Base-by-base conservation (phyloP, 2,329 filamentous ascomycete species). In the Aspergillus versicolor region DNA sequence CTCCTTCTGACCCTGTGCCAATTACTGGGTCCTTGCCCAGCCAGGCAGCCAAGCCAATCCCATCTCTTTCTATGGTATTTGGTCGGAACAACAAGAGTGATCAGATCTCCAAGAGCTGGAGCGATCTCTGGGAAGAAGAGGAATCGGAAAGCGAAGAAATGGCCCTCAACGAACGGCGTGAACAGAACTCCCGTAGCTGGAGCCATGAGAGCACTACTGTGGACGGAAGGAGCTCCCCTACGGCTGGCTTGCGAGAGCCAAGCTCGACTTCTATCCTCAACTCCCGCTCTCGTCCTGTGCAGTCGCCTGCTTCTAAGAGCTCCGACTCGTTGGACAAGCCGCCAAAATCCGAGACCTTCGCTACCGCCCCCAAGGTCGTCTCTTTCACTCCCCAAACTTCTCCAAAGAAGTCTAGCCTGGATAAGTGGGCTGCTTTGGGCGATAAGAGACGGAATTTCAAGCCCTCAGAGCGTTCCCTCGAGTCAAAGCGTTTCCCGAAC, bases 31-130 rank as follows among this genome's bases (percentile, higher is more conserved):
- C 89, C 13, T 86, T 94, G 70, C 88, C 91, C 0, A 78, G 73
- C 58, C 84, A 84, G 64, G 81, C 85, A 61, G 70, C 79, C 67
- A 77, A 82, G 71, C 83, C 84, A 41, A 79, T 88, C 65, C 81
- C 84, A 53, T 87, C 90, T 60, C 88, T 93, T 82, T 87, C 90
- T 4, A 84, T 88, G 70, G 85, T 93, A 50, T 93, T 96, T 71
- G 90, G 90, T 51, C 87, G 87, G 69, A 70, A 71, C 38, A 86
- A 88, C 37, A 86, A 89, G 71, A 84, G 86, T 61, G 89, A 93
- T 45, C 80, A 84, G 47, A 90, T 95, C 47, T 96, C 94, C 56
- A 97, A 97, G 88, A 97, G 94, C 81, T 99, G 94, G 94, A 96
- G 92, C 69, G 94, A 99, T 73, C 86, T 97, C 74, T 97, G 92